Base-by-base conservation (phyloP, 345 rosid species). In the Camelina laxa region DNA sequence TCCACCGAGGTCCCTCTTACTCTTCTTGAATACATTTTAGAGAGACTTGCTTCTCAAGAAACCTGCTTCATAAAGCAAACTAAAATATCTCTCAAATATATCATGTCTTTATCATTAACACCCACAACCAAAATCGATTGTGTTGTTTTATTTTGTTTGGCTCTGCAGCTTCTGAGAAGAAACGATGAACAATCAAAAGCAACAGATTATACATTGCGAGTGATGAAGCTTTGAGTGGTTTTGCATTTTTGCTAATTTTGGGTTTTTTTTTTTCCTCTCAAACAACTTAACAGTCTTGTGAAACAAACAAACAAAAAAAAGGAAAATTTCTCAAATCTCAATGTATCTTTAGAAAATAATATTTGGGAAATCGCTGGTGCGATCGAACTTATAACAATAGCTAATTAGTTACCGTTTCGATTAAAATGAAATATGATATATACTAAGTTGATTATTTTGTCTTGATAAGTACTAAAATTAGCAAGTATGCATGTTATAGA, bases 1-100 rank as follows among this genome's bases (percentile, higher is more conserved):
- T 63, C 60, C 14, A n/a, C 54, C 3, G 22, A 24, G 38, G 36
- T 24, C 5, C 22, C 54, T 63, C 10, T 19, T 48, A 48, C 21
- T 65, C 41, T 70, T 70, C 53, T 76, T 36, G 65, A 70, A 10
- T 65, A 69, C 76, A 77, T 77, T 47, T 77, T 64, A 47, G 10
- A 47, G 5, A 76, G 66, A 22, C 75, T 65, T 77, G 76, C 30
- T 48, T 13, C 17, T 0, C 72, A 76, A 70, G 75, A 48, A 70
- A 76, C 41, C 8, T 62, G 67, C 13, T 27, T 60, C 73, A 22
- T 4, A 6, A 53, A 53, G 69, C 61, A 53, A 75, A 41, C 45
- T 3, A 50, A 39, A 1, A 45, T 22, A 16, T 27, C 31, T n/a
- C 21, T 11, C 9, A 7, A 10, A 9, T 4, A 58, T 5, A 6